phyloP scores from a whole-genome alignment of 2,329 filamentous ascomycete genomes.

The Escovopsis weberi region DNA sequence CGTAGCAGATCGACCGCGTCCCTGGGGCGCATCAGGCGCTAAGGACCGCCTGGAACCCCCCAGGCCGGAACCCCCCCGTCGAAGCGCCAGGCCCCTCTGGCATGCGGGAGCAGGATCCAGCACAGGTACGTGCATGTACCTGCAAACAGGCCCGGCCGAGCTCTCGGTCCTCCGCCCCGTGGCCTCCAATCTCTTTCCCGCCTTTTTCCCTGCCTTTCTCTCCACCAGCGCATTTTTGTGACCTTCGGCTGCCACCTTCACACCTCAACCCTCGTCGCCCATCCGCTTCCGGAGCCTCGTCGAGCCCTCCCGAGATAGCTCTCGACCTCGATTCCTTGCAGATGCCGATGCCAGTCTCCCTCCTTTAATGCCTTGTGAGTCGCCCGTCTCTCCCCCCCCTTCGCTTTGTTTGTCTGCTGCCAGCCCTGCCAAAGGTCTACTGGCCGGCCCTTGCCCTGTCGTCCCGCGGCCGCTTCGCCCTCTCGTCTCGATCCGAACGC shows the following conservation, averaged over 20 bases:
- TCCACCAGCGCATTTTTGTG: slow-evolving; percentile 22
- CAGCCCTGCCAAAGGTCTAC: slow-evolving; percentile 11
- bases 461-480: slow-evolving; percentile 22
- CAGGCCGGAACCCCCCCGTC: too few species aligned
- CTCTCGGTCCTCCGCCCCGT: slow-evolving; percentile 13
- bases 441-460: slow-evolving; percentile 16
- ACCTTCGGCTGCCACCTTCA: slow-evolving; percentile 20
- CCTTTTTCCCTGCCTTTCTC: slow-evolving; percentile 15
- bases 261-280: slow-evolving; percentile 18
- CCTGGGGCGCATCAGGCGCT: too few species aligned
- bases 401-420: slow-evolving; percentile 10
- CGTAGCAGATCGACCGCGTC: too few species aligned
- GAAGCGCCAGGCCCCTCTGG: too few species aligned
- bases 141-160: slow-evolving; percentile 1
- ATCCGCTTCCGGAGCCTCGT: slow-evolving; percentile 10
- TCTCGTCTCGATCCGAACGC: slow-evolving; percentile 17
- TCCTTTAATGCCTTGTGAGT: slow-evolving; percentile 39
- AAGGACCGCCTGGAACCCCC: too few species aligned
- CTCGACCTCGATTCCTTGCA: slow-evolving; percentile 9
- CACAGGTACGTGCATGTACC: neutral
- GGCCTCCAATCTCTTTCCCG: slow-evolving; percentile 19
- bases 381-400: slow-evolving; percentile 11
- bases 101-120: too few species aligned
- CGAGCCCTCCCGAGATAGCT: slow-evolving; percentile 11
- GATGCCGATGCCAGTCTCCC: slow-evolving; percentile 21